Conservation (phyloP, 2,329 filamentous ascomycete genomes). For the Neonectria faginata region DNA sequence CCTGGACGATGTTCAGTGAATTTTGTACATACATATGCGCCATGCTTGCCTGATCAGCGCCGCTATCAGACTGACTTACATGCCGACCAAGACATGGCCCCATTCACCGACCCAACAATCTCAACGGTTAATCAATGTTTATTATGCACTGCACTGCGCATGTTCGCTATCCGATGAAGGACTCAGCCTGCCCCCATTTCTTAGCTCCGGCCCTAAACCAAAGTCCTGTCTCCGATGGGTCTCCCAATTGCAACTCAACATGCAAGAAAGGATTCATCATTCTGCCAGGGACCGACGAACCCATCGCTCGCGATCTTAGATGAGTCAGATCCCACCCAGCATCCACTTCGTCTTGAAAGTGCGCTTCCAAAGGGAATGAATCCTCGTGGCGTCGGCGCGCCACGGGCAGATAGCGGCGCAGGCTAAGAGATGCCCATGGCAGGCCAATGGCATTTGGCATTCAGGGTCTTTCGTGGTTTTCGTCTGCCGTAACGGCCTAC, state of each 20-base stretch:
- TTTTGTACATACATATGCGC: background rate
- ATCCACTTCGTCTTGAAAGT: background rate
- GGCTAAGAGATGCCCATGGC: background rate
- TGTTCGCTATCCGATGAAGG: slow-evolving; percentile 1
- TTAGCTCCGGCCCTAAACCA: slow-evolving; percentile 6
- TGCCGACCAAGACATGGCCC: background rate
- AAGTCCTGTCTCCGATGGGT: background rate
- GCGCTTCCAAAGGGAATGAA: background rate
- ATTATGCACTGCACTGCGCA: background rate
- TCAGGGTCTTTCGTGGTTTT: background rate
- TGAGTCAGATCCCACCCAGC: slow-evolving; percentile 3
- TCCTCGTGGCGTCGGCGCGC: background rate
- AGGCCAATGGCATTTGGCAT: background rate
- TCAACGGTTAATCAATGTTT: background rate
- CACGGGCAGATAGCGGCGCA: background rate
- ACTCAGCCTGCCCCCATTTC: background rate
- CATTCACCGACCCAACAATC: background rate
- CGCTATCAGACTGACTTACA: background rate
- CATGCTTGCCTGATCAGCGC: background rate
- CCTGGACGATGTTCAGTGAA: background rate
- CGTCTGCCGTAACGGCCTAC: background rate
- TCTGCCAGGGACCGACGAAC: background rate
- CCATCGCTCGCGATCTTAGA: slow-evolving; percentile 5
- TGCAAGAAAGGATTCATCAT: background rate
- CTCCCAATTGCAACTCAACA: background rate